Evolutionary conservation across 1,139 yeast species (phyloP).

Genomic region (Debaryomyces sp.): DNA sequence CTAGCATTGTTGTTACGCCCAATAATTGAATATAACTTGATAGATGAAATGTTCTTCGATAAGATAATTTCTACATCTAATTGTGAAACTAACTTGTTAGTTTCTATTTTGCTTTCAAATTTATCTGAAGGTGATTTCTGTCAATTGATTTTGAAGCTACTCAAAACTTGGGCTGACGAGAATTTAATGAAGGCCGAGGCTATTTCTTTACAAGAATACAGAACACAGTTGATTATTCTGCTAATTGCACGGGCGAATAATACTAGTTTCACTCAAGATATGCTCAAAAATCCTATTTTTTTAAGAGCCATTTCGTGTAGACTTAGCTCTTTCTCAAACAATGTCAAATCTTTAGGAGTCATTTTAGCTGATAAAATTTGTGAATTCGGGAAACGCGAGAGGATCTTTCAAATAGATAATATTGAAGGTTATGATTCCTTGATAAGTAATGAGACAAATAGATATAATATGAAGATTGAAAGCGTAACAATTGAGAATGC

Average conservation of each 20-base stretch:
- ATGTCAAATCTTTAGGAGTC: slow-evolving; percentile 47
- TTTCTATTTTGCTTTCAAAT: slow-evolving; percentile 16
- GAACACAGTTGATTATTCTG: slow-evolving; percentile 37
- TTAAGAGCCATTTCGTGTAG: slow-evolving; percentile 47
- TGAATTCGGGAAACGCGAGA: slow-evolving; percentile 29
- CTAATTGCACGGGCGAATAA: slow-evolving; percentile 25
- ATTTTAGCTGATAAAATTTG: slow-evolving; percentile 50
- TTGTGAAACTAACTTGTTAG: slow-evolving; percentile 17
- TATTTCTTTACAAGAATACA: slow-evolving; percentile 33
- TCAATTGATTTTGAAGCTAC: slow-evolving; percentile 13
- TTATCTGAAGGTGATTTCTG: slow-evolving; percentile 9
- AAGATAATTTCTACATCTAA: slow-evolving; percentile 17
- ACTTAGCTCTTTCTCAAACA: slow-evolving; percentile 44
- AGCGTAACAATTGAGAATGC: slow-evolving; percentile 4
- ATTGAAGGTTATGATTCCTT: neutral
- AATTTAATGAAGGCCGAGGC: slow-evolving; percentile 33
- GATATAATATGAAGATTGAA: slow-evolving; percentile 5
- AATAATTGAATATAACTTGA: slow-evolving; percentile 6
- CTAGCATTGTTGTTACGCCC: slow-evolving; percentile 9
- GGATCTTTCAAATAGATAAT: slow-evolving; percentile 40
- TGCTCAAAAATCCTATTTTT: slow-evolving; percentile 33
- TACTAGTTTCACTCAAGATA: slow-evolving; percentile 15
- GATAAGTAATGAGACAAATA: neutral
- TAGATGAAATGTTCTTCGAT: slow-evolving; percentile 23
- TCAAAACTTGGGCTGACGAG: slow-evolving; percentile 36